Percentiles rank a stretch among this genome's conserved stretches.
These are phyloP conservation scores for Stylonectria norvegica DNA, from an alignment of 2,329 filamentous ascomycete species.

Conservation along the genomic window DNA sequence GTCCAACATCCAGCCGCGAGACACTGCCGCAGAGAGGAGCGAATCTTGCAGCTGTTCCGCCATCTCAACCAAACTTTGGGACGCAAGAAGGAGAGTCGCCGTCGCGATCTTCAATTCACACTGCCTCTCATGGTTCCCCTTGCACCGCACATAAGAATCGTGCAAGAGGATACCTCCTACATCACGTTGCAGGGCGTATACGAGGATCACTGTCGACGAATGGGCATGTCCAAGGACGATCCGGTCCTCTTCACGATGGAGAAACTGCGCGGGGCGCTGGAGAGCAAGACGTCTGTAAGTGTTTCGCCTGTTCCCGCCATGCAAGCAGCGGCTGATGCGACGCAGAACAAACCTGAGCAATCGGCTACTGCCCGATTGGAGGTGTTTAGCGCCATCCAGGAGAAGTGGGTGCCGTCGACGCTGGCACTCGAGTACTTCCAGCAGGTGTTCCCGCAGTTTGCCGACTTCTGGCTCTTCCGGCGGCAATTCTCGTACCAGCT, in stretches of 20 bases:
- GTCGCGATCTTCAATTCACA: conserved; percentile 93
- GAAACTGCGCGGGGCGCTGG: conserved; percentile 74
- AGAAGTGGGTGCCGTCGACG: conserved; percentile 83
- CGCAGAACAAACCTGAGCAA: conserved; percentile 65
- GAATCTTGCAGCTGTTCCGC: conserved; percentile 92
- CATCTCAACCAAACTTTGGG: conserved; percentile 91
- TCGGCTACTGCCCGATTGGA: conserved; percentile 73
- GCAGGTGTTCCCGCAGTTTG: conserved; percentile 78
- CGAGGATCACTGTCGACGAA: conserved; percentile 89
- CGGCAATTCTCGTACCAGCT: conserved; percentile 96
- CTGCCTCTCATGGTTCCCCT: conserved; percentile 93
- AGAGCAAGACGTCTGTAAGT: conserved; percentile 61
- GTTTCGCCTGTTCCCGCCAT: not conserved
- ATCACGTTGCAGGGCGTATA: conserved; percentile 93
- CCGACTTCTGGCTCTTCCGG: conserved; percentile 98
- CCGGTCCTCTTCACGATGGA: conserved; percentile 94
- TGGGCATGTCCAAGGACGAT: conserved; percentile 88
- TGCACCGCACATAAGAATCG: conserved; percentile 88
- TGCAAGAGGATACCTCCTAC: conserved; percentile 93
- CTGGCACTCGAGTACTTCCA: conserved; percentile 88
- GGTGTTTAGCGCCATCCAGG: conserved; percentile 91
- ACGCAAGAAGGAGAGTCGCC: conserved; percentile 91
- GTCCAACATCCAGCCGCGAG: conserved; percentile 93
- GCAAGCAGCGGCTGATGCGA: conserved; percentile 9
- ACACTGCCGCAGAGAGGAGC: conserved; percentile 89